Base-by-base conservation (phyloP, 1,139 yeast genomes). In the Saccharomyces pastorianus region DNA sequence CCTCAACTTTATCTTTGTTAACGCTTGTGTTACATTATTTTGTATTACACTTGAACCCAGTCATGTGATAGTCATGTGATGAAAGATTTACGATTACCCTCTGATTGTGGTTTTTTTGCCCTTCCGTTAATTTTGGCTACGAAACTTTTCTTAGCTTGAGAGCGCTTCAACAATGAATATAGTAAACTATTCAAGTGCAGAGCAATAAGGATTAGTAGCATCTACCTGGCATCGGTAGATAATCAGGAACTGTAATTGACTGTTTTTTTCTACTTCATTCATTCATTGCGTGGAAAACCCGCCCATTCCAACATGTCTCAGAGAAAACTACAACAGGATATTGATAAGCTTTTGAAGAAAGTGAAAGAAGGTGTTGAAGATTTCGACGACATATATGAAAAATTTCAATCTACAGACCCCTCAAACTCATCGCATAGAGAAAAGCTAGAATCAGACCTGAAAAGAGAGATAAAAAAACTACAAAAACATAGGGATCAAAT, bases 401-500 rank as follows among this genome's bases (percentile, higher is more conserved):
- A 93, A 73, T 81, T 93, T 50, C 85, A 85, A 70, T 78, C 80
- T 55, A 82, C 96, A 47, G 93, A 91, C 60, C 63, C 71, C 3
- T 57, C 61, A 23, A 85, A 88, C 63, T 86, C 83, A 60, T 84
- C 96, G 9, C 97, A 91, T 69, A 87, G 93, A 74, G 99, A 95
- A 69, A 93, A 93, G 72, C 79, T 93, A 58, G 99, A 95, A 71
- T 82, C 84, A 62, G 99, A 93, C 68, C 75, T 95, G 69, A 95
- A 95, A 76, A 87, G 95, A 65, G 99, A 95, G 71, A 93, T 95
- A 71, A 95, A 95, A 72, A 91, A 90, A 72, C 78, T 95, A 53
- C 99, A 95, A 71, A 82, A 96, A 67, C 84, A 87, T 67, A 81
- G 99, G 69, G 99, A 95, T 71, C 98, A 91, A 72, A 88, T 95